Percentiles rank a stretch among this genome's conserved stretches.
phyloP scores from a whole-genome alignment of 306 rosid species.

The Medicago ruthenica region DNA sequence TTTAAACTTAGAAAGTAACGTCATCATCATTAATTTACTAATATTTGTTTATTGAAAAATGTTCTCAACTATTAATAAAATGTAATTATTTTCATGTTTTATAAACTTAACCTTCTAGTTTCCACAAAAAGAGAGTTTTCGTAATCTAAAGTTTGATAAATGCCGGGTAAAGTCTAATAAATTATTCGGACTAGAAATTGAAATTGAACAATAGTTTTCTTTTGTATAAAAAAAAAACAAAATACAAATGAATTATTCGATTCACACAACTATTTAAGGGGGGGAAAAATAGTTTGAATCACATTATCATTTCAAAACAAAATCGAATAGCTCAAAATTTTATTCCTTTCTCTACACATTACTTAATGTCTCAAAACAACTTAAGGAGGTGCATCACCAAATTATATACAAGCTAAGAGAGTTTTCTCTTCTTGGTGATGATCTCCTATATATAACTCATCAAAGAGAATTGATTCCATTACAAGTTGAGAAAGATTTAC shows the following conservation, averaged over 20 bases:
- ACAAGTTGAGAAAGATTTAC: slow-evolving; percentile 43
- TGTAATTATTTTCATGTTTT: neutral
- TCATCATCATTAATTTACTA: neutral
- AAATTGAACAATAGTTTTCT: neutral
- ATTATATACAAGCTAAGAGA: slow-evolving; percentile 51
- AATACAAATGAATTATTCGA: no score
- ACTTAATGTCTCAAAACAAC: slow-evolving; percentile 44
- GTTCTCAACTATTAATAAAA: neutral
- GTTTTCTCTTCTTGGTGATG: slow-evolving; percentile 38
- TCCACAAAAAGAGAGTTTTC: no score
- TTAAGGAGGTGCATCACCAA: slow-evolving; percentile 50
- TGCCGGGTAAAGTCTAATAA: neutral
- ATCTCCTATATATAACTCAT: slow-evolving; percentile 44
- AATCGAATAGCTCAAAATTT: slow-evolving; percentile 44
- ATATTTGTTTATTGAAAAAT: no score
- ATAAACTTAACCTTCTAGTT: neutral
- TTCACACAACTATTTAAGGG: neutral
- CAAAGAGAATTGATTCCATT: slow-evolving; percentile 39
- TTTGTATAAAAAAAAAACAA: neutral
- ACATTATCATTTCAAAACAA: slow-evolving; percentile 46
- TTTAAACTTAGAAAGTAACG: neutral
- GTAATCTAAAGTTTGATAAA: neutral
- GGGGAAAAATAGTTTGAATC: slow-evolving; percentile 1
- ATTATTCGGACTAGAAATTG: neutral
- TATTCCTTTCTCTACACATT: slow-evolving; percentile 61